Evolutionary conservation across 306 rosid genomes (phyloP), one percentile per base, ranked within the genome.

Genomic region (Cucurbita maxima): DNA sequence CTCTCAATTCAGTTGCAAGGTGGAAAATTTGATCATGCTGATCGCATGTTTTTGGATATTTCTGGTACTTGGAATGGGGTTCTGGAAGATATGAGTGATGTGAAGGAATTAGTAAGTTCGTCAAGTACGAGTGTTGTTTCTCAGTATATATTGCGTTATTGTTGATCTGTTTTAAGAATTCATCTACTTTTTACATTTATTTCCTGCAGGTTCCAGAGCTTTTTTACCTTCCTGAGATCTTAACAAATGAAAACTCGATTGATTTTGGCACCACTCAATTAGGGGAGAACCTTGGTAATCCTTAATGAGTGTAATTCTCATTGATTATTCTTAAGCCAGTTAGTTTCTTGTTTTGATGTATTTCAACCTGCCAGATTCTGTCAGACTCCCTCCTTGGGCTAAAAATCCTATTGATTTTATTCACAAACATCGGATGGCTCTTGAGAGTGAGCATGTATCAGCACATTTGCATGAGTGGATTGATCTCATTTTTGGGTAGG

Each of bases 401-500:
- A 90, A 89, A 80, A 94, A 79, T 71, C 89, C 95, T 72, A 79
- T 81, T 83, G 99, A 94, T 88, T 94, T 94, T 82, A 89, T 94
- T 79, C 92, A 87, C 82, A 94, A 94, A 88, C 99, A 94, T 83
- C 87, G 82, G 79, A 86, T 83, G 92, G 99, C 99, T 85, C 96
- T 94, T 53, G 99, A 94, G 86, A 94, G 97, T 10, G 97, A 94
- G 76, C 87, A 87, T 52, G 97, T 81, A 72, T 94, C 99, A 83
- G 87, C 88, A 58, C 92, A 91, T 82, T 83, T 94, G 85, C 97
- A 94, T 83, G 99, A 94, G 81, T 94, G 99, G 99, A 88, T 94
- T 78, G 99, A 94, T 87, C 97, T 94, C 76, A 83, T 94, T 71
- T 94, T 91, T 58, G 99, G 99, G 99, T 94, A 85, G 62, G 87